Conservation (phyloP, 2,329 filamentous ascomycete genomes). For the Fusarium nematophilum region DNA sequence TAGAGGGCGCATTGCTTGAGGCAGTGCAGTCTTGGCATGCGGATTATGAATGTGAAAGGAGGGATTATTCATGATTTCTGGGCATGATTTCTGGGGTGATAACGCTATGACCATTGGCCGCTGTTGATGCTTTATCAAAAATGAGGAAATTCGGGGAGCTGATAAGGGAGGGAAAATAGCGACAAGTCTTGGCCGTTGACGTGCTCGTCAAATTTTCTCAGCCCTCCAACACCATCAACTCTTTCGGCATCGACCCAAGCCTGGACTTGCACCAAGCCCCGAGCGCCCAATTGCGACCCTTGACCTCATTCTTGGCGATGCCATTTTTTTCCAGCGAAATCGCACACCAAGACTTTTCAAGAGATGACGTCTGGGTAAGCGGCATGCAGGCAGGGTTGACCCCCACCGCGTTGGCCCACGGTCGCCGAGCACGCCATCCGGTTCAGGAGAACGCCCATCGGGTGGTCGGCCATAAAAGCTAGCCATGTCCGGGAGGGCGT, state of each 20-base stretch:
- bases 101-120: too few relatives aligned
- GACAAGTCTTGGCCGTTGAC: background rate
- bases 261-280: too few relatives aligned
- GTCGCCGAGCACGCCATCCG: constrained; percentile 29
- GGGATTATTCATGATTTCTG: too few relatives aligned
- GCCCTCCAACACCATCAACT: too few relatives aligned
- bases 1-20: too few relatives aligned
- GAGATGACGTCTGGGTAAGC: background rate
- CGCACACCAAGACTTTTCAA: background rate
- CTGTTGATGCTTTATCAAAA: too few relatives aligned
- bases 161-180: too few relatives aligned
- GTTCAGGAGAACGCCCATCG: constrained; percentile 12
- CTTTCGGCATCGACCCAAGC: too few relatives aligned
- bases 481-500: background rate
- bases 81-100: too few relatives aligned
- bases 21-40: too few relatives aligned
- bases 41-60: too few relatives aligned
- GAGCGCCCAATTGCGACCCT: constrained; percentile 16
- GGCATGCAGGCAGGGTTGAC: background rate
- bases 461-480: constrained; percentile 11
- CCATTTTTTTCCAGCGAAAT: background rate
- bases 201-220: background rate
- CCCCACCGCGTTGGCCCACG: constrained; percentile 19
- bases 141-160: too few relatives aligned
- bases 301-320: constrained; percentile 7